Evolutionary conservation across 2,329 filamentous ascomycete species (phyloP), one percentile per base, ranked within the genome.

Genomic region (Curvularia lunata): DNA sequence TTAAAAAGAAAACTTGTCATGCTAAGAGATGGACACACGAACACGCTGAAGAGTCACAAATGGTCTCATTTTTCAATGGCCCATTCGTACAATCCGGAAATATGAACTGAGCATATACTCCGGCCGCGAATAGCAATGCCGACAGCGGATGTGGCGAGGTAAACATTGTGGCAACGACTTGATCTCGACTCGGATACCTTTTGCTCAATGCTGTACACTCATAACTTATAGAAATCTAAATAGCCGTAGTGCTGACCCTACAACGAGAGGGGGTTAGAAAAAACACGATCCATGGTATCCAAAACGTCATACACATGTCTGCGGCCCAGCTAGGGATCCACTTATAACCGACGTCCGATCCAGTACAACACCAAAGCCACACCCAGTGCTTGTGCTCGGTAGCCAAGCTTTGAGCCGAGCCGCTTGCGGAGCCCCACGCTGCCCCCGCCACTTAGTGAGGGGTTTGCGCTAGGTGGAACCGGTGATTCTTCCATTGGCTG

Each of bases 21-120:
- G 4, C 7, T 8, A 5, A n/a, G n/a, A n/a, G 13, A 27, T 5
- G 32, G 13, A 40, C 16, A 10, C 21, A 28, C 66, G 40, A 58
- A 72, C 70, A 62, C 8, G 75, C 78, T 13, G 78, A 77, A 3
- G 74, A 71, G 56, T 86, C 76, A 64, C 85, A 87, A 12, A 86
- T 81, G 3, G 77, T 74, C 40, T 82, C 82, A 32, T 79, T 78
- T 47, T 75, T 80, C 41, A 85, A 68, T 0, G 83, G 83, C 0
- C 83, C 82, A 69, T 79, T 81, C 8, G 67, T 65, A 62, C 83
- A 85, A 61, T 85, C 82, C 1, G 84, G 83, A 56, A 84, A 84
- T 2, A 66, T 18, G 18, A 18, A 48, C 21, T 57, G 56, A 18
- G 66, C 69, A 37, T 60, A 62, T 12, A 59, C 66, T 37, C 64